Evolutionary conservation across 352 stramenopile species (phyloP).

Genomic region (Achlya hypogyna): DNA sequence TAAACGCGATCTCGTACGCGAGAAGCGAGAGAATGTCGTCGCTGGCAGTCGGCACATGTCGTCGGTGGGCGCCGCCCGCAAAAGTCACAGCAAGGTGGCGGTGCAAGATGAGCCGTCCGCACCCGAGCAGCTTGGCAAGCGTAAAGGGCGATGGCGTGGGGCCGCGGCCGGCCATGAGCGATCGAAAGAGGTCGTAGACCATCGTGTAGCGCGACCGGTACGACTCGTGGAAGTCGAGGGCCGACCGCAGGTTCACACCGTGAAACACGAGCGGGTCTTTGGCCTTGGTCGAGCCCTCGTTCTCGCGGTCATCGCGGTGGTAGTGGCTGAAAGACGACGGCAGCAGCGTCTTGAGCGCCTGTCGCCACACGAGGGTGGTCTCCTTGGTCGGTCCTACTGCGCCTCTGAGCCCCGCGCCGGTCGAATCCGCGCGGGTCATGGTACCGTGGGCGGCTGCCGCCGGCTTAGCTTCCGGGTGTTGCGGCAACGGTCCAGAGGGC

Average conservation of each 20-base stretch:
- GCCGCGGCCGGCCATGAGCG: not conserved
- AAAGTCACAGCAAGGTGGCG: slow-evolving; percentile 12
- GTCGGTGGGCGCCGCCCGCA: not conserved
- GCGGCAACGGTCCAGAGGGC: not conserved
- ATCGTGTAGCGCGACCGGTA: slow-evolving; percentile 7
- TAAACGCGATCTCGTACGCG: slow-evolving; percentile 81
- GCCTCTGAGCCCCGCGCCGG: not conserved
- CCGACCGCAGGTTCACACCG: slow-evolving; percentile 11
- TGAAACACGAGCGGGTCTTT: slow-evolving; percentile 17
- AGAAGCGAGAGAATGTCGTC: slow-evolving; percentile 66
- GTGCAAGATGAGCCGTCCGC: slow-evolving; percentile 15
- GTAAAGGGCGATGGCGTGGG: not conserved
- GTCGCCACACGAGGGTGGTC: not conserved
- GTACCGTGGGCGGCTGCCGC: not conserved
- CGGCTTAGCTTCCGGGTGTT: not conserved
- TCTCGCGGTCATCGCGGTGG: slow-evolving; percentile 12
- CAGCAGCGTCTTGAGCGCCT: slow-evolving; percentile 9
- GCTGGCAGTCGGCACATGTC: not conserved
- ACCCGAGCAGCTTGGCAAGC: slow-evolving; percentile 3
- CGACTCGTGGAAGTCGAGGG: slow-evolving; percentile 18
- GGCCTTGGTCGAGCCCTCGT: slow-evolving; percentile 12
- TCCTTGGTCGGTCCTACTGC: not conserved
- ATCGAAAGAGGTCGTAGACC: slow-evolving; percentile 18
- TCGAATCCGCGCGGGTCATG: not conserved
- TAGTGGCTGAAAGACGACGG: slow-evolving; percentile 20